Evolutionary conservation across 306 rosid genomes (phyloP).

Genomic region (Coriaria nepalensis): DNA sequence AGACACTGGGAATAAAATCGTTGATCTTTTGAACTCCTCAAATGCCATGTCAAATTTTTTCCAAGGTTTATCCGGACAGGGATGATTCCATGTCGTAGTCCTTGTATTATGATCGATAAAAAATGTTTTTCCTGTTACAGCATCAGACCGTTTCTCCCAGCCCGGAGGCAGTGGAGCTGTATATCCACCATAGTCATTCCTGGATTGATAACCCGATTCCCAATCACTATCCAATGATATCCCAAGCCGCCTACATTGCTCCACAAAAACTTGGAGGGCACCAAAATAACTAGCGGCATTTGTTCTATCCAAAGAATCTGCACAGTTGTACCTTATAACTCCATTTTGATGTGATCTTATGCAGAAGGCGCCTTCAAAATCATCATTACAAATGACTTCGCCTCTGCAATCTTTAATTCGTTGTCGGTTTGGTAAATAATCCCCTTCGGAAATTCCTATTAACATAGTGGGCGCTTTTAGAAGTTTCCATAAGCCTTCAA

Average conservation of each 20-base stretch:
- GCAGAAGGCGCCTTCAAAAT: constrained; percentile 83
- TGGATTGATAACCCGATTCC: constrained; percentile 54
- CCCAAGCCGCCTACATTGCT: constrained; percentile 96
- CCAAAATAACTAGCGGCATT: constrained; percentile 99
- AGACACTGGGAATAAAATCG: constrained; percentile 80
- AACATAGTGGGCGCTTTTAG: constrained; percentile 67
- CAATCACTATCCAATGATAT: constrained; percentile 80
- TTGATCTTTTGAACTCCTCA: constrained; percentile 88
- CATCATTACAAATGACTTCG: constrained; percentile 59
- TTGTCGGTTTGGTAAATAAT: constrained; percentile 77
- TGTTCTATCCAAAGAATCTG: constrained; percentile 97
- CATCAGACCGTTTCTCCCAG: constrained; percentile 96
- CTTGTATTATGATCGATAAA: constrained; percentile 91
- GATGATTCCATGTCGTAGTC: constrained; percentile 97
- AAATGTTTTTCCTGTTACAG: constrained; percentile 81
- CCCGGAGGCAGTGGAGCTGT: constrained; percentile 95
- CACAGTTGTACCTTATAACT: constrained; percentile 86
- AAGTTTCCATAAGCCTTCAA: constrained; percentile 88
- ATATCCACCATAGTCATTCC: constrained; percentile 55
- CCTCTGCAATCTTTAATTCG: constrained; percentile 74
- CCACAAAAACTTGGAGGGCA: constrained; percentile 82
- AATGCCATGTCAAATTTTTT: constrained; percentile 95
- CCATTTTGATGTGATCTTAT: constrained; percentile 91
- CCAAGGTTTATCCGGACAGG: constrained; percentile 99
- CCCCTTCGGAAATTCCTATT: constrained; percentile 84